Conservation (phyloP, 768 basidiomycete species). For the Gautieria morchelliformis region DNA sequence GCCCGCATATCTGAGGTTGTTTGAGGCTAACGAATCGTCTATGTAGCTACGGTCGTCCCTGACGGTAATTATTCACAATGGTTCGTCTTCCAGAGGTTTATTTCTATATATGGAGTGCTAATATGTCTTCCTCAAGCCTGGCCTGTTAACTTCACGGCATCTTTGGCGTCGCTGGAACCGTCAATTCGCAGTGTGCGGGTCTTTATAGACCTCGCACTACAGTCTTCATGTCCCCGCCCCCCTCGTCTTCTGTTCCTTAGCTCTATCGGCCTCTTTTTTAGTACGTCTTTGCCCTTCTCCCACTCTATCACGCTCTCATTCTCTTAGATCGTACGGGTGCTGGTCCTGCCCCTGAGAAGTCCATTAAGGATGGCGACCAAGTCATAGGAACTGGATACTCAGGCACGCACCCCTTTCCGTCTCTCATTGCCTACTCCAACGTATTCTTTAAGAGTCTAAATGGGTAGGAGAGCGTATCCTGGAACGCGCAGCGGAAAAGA, state of each 20-base stretch:
- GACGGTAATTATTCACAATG: slow-evolving; percentile 8
- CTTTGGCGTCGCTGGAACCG: slow-evolving; percentile 11
- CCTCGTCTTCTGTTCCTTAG: slow-evolving; percentile 28
- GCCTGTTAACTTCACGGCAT: slow-evolving; percentile 14
- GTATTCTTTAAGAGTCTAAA: slow-evolving; percentile 20
- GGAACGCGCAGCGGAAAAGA: slow-evolving; percentile 18
- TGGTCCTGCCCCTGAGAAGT: neutral
- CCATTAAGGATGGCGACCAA: neutral
- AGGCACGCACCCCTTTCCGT: neutral
- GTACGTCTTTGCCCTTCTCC: slow-evolving; percentile 13
- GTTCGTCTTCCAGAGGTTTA: slow-evolving; percentile 14
- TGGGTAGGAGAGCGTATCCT: slow-evolving; percentile 37
- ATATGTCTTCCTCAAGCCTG: slow-evolving; percentile 7
- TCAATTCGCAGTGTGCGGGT: slow-evolving; percentile 19
- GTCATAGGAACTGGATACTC: slow-evolving; percentile 9
- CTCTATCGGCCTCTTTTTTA: slow-evolving; percentile 20
- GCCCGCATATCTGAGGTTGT: neutral
- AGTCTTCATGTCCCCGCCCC: slow-evolving; percentile 15
- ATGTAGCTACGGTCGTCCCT: neutral
- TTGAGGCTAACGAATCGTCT: neutral
- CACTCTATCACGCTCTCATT: neutral
- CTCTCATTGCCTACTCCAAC: neutral
- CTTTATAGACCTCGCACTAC: slow-evolving; percentile 27
- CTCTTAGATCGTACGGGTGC: neutral
- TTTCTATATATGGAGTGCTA: slow-evolving; percentile 19